Evolutionary conservation across 768 basidiomycete species (phyloP).

Genomic region (Hebeloma cylindrosporum): DNA sequence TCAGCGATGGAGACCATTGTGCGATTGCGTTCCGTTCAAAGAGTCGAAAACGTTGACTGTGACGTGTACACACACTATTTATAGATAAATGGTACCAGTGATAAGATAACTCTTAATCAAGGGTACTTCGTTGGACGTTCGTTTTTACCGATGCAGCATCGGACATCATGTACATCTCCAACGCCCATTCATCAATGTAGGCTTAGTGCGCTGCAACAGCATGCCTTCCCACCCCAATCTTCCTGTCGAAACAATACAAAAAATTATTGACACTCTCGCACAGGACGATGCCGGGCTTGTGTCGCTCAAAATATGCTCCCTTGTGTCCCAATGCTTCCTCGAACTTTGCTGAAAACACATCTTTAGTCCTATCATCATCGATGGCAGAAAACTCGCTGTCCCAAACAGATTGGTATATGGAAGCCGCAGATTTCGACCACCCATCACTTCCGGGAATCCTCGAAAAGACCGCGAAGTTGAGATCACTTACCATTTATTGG

Average conservation of each 20-base stretch:
- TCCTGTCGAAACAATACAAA: slow-evolving; percentile 5
- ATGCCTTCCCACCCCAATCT: neutral
- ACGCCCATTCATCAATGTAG: too few relatives aligned
- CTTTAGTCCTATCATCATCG: slow-evolving; percentile 1
- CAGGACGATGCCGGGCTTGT: neutral
- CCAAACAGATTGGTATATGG: neutral
- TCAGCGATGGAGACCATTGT: too few relatives aligned
- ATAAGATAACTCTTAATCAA: too few relatives aligned
- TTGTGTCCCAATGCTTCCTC: neutral
- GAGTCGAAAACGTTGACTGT: too few relatives aligned
- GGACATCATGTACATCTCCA: too few relatives aligned
- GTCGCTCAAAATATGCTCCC: slow-evolving; percentile 3
- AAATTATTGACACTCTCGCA: slow-evolving; percentile 4
- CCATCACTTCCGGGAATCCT: neutral
- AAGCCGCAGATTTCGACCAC: neutral
- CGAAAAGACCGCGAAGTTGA: neutral
- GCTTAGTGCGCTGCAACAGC: too few relatives aligned
- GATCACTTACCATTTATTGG: neutral
- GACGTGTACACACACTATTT: too few relatives aligned
- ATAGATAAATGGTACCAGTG: too few relatives aligned
- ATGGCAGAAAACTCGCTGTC: neutral
- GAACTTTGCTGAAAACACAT: slow-evolving; percentile 3
- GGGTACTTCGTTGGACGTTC: too few relatives aligned
- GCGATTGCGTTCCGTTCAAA: too few relatives aligned
- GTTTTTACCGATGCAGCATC: too few relatives aligned